Base-by-base conservation (phyloP, 2,329 filamentous ascomycete species). In the Cadophora luteo-olivacea region DNA sequence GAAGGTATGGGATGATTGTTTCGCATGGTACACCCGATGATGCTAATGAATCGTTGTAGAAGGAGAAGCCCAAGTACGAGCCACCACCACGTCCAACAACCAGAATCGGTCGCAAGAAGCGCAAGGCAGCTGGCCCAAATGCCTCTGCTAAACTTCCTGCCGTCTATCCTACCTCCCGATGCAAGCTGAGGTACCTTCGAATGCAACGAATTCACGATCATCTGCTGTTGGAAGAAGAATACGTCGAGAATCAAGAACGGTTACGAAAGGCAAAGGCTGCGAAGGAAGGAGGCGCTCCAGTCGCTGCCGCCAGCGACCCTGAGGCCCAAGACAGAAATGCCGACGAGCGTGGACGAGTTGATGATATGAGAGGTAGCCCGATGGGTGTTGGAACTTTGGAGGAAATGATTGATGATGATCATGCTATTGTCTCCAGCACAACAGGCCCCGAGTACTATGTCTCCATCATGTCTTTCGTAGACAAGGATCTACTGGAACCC, bases 1-100 rank as follows among this genome's bases (percentile, higher is more conserved):
- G 87, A 98, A 98, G 89, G 95, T 92, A 83, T 66, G 80, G 12
- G 12, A 14, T 38, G 22, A 29, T 9, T 49, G 41, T 36, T 22
- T 14, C 8, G 51, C 32, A 45, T 45, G 19, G 65, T 55, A 12
- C 12, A 33, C 33, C 51, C 52, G 29, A 25, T 61, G 49, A 69
- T 66, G 62, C 72, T 77, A 61, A 76, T 64, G n/a, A 32, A 36
- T 63, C 48, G 25, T 68, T 48, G 75, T 78, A 97, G 95, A 98
- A 99, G 88, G 95, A 99, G 72, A 99, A 99, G 91, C 96, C 96
- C 80, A 98, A 97, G 92, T 99, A 99, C 86, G 96, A 99, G 83
- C 96, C 96, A 73, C 96, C 96, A 75, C 96, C 96, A 81, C 91
- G 95, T 78, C 96, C 96, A 72, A 99, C 96, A 71, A 98, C 96